Base-by-base conservation (phyloP, 2,329 filamentous ascomycete species). In the Apiospora malaysiana region DNA sequence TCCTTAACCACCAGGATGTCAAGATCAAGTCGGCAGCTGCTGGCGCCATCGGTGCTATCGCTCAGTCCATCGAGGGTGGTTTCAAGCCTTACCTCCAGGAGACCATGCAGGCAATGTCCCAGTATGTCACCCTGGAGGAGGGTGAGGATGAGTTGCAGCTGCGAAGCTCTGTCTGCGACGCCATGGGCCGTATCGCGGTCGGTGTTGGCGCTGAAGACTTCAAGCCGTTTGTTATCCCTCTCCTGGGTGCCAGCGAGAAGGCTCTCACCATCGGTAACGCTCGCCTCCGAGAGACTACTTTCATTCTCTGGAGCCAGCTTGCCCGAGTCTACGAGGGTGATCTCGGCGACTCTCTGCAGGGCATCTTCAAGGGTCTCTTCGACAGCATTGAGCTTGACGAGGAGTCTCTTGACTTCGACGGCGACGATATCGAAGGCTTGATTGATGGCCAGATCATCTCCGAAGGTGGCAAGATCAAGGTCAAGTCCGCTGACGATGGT, bases 221-320 rank as follows among this genome's bases (percentile, higher is more conserved):
- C 87, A 91, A 97, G 85, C 93, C 93, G 18, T 98, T 95, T 79
- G 95, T 98, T 46, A 87, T 93, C 79, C 94, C 94, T 56, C 87
- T 98, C 71, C 97, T 99, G 93, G 88, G 92, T 77, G 92, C 95
- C 18, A 97, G 94, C 75, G 95, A 98, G 83, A 95, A 98, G 82
- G 95, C 93, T 70, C 88, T 98, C 2, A 87, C 92, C 76, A 90
- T 99, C 2, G 95, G 94, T 76, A 95, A 98, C 83, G 93, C 95
- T 56, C 90, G 95, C 71, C 90, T 98, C 68, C 93, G 94, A 82
- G 96, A 99, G 86, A 98, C 94, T 73, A 97, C 94, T 80, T 99
- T 97, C 84, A 97, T 98, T 73, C 88, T 99, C 70, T 99, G 96
- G 95, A 94, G 94, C 75, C 94, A 93, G 51, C 91, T 99, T 79